A percentile compares a stretch with the other conserved stretches of the same genome.
These are phyloP conservation scores for Magnusiomyces fungicola DNA, from an alignment of 1,139 yeast species.

Conservation along the genomic window DNA sequence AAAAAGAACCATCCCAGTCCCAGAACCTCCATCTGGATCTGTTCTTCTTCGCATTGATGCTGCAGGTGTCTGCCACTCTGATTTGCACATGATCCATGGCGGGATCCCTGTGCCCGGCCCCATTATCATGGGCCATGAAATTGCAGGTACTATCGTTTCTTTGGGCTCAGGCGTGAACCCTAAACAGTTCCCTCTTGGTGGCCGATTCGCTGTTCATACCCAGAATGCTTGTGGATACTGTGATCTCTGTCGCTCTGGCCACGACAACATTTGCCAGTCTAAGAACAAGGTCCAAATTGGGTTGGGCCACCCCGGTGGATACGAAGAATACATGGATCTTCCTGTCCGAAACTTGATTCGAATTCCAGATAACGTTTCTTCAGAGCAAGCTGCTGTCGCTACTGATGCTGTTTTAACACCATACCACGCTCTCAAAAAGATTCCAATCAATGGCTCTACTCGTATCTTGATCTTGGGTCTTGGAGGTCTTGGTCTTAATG, in stretches of 20 bases:
- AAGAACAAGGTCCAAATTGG: conserved; percentile 32
- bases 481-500: conserved; percentile 48
- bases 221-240: conserved; percentile 43
- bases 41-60: conserved; percentile 44
- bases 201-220: conserved; percentile 36
- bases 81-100: conserved; percentile 39
- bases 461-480: conserved; percentile 42
- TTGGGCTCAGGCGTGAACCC: conserved; percentile 35
- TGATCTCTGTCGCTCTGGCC: conserved; percentile 38
- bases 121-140: conserved; percentile 51
- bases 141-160: conserved; percentile 43
- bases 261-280: conserved; percentile 36
- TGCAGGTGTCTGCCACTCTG: conserved; percentile 48
- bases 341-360: conserved; percentile 18
- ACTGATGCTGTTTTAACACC: conserved; percentile 48
- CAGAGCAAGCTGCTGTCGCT: conserved; percentile 43
- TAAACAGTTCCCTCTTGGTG: conserved; percentile 34
- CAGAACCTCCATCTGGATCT: conserved; percentile 34
- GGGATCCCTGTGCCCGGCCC: conserved; percentile 23
- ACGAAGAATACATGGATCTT: conserved; percentile 37
- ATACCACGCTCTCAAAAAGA: conserved; percentile 40
- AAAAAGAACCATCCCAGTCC: conserved; percentile 31
- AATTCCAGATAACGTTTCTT: conserved; percentile 43
- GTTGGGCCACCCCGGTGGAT: conserved; percentile 43
- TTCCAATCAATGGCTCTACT: conserved; percentile 33